Conservation (phyloP, 1,284 basidiomycete species). For the Lentinula novae-zelandiae region DNA sequence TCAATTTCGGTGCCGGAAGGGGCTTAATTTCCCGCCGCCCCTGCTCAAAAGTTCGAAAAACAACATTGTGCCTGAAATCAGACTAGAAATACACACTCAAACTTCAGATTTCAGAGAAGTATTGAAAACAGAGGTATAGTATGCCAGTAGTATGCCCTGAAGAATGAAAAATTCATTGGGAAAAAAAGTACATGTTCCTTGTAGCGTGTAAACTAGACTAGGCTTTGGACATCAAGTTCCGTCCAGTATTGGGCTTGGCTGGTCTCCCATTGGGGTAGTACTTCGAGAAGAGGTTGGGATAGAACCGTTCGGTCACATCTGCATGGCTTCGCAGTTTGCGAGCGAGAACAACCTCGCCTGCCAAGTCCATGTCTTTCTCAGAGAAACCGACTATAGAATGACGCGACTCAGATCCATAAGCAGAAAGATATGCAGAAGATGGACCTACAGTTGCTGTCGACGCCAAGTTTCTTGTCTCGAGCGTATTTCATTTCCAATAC, state of each 20-base stretch:
- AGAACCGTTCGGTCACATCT: slow-evolving; percentile 16
- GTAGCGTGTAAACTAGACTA: too few species aligned
- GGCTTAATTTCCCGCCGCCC: not conserved
- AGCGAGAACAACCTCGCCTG: slow-evolving; percentile 15
- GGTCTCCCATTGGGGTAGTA: slow-evolving; percentile 6
- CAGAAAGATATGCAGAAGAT: too few species aligned
- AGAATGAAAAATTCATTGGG: too few species aligned
- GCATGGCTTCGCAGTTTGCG: slow-evolving; percentile 18
- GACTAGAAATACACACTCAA: too few species aligned
- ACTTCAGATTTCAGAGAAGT: too few species aligned
- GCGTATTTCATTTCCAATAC: slow-evolving; percentile 24
- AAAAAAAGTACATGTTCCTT: too few species aligned
- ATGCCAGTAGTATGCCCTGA: too few species aligned
- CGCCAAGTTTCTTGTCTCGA: slow-evolving; percentile 8
- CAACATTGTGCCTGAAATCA: not conserved
- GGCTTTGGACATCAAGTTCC: not conserved
- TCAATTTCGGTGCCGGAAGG: not conserved
- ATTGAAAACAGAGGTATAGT: too few species aligned
- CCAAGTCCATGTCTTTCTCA: slow-evolving; percentile 1
- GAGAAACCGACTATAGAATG: not conserved
- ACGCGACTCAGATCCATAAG: too few species aligned
- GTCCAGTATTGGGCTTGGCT: slow-evolving; percentile 4
- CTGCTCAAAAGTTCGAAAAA: too few species aligned
- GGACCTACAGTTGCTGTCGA: slow-evolving; percentile 4
- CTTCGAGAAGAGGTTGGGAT: slow-evolving; percentile 5